Evolutionary conservation across 2,329 filamentous ascomycete genomes (phyloP), one percentile per base, ranked within the genome.

Genomic region (Aureobasidium sp.): DNA sequence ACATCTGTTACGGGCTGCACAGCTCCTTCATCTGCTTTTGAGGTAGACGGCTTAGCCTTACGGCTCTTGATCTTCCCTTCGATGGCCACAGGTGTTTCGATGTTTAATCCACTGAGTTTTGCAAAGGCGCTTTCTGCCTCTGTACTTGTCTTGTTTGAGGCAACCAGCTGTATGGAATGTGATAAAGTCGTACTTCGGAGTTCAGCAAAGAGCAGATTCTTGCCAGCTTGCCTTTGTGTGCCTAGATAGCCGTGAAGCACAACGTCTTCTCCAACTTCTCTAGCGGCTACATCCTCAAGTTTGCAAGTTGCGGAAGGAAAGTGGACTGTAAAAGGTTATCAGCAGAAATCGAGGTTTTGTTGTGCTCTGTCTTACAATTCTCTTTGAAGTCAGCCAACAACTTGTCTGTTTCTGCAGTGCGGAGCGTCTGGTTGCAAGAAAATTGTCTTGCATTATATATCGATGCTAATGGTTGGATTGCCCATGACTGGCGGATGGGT

Each of bases 191-290:
- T 77, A 65, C 77, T 77, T 29, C 74, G 75, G 39, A 85, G 71
- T 56, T 87, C 81, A 52, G 86, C 86, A 70, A 96, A 96, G 1
- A 84, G 84, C 22, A 95, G 77, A 42, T 82, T 84, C 60, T 86
- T 86, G 31, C 85, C 85, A 25, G 91, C 78, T 68, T 89, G 84
- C 64, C 84, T 82, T 34, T 85, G 81, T 64, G 84, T 84, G 29
- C 85, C 84, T 0, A 96, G 74, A 68, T 92, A 94, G 22, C 92
- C 92, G 72, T 86, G 81, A 0, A 89, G 72, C 0, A 79, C 78
- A 36, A 88, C 79, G 22, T 75, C 69, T 8, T 77, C 49, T 41
- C 72, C 64, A 31, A 59, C 63, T 49, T 67, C 61, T 20, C 49
- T 53, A 2, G 29, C 11, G 41, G 67, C 67, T 29, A 74, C 66